phyloP scores from a whole-genome alignment of 441 rosid genomes.

The Breynia disticha region DNA sequence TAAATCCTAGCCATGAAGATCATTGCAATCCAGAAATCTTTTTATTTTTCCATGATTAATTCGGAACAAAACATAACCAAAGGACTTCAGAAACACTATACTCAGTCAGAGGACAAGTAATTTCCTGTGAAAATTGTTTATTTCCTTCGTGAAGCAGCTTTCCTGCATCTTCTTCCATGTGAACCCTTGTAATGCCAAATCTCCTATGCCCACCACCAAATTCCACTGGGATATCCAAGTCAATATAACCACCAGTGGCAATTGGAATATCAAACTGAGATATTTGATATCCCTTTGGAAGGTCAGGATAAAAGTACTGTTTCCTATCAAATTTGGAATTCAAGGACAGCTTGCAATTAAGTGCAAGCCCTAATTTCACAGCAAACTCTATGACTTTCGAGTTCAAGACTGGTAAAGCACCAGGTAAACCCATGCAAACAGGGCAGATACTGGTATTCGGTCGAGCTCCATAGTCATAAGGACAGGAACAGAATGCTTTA shows the following conservation, averaged over 20 bases:
- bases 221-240: constrained; percentile 79
- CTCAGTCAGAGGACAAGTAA: constrained; percentile 12
- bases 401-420: constrained; percentile 80
- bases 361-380: constrained; percentile 76
- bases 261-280: constrained; percentile 94
- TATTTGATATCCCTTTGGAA: constrained; percentile 92
- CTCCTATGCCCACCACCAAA: constrained; percentile 85
- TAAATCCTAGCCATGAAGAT: neutral
- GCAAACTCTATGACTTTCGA: constrained; percentile 79
- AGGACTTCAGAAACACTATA: neutral
- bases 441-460: constrained; percentile 81
- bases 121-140: constrained; percentile 63
- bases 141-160: constrained; percentile 71
- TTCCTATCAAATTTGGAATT: constrained; percentile 88
- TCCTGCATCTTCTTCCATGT: constrained; percentile 97
- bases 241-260: constrained; percentile 60
- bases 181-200: constrained; percentile 90
- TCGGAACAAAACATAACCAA: too few species aligned
- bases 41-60: too few species aligned
- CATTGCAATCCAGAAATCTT: neutral
- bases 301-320: constrained; percentile 95
- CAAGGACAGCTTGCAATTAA: constrained; percentile 73
- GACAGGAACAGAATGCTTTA: constrained; percentile 82
- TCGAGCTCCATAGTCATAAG: constrained; percentile 67
- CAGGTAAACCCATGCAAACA: constrained; percentile 91